Conservation (phyloP, 192 early-diverging fungal species). For the Backusella australiensis region DNA sequence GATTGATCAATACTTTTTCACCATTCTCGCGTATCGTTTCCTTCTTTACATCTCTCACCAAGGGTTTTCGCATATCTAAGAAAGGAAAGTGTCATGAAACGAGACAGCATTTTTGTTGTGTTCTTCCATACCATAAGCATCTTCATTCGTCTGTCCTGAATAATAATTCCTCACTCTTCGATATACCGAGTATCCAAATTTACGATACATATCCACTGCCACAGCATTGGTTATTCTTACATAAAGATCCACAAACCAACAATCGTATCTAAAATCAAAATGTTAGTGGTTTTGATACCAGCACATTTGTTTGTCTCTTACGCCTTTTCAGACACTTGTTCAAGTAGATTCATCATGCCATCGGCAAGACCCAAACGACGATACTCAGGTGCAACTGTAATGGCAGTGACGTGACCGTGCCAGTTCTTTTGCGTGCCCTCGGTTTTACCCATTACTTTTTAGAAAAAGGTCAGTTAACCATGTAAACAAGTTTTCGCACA, state of each 20-base stretch:
- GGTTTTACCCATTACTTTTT: conserved; percentile 89
- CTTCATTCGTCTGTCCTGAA: conserved; percentile 66
- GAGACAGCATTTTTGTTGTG: not conserved
- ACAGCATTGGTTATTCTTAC: conserved; percentile 90
- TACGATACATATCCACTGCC: conserved; percentile 91
- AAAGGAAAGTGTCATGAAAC: not conserved
- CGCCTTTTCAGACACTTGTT: conserved; percentile 87
- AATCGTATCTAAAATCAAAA: conserved; percentile 56
- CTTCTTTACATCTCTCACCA: conserved; percentile 76
- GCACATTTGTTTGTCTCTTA: conserved; percentile 17
- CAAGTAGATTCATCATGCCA: conserved; percentile 85
- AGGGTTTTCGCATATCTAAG: conserved; percentile 94
- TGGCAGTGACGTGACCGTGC: conserved; percentile 98
- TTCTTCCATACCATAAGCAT: conserved; percentile 72
- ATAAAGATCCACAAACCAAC: conserved; percentile 96
- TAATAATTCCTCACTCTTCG: conserved; percentile 90
- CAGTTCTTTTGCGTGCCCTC: conserved; percentile 86
- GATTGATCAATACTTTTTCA: conserved; percentile 47
- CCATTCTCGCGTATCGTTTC: conserved; percentile 57
- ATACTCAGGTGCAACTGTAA: conserved; percentile 95
- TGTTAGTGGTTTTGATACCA: not conserved
- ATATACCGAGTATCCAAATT: conserved; percentile 91
- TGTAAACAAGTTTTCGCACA: too few species aligned
- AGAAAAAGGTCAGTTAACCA: not conserved
- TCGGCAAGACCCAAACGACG: conserved; percentile 88